Evolutionary conservation across 2,329 filamentous ascomycete species (phyloP), one percentile per base, ranked within the genome.

Genomic region (Penicillium oxalicum): DNA sequence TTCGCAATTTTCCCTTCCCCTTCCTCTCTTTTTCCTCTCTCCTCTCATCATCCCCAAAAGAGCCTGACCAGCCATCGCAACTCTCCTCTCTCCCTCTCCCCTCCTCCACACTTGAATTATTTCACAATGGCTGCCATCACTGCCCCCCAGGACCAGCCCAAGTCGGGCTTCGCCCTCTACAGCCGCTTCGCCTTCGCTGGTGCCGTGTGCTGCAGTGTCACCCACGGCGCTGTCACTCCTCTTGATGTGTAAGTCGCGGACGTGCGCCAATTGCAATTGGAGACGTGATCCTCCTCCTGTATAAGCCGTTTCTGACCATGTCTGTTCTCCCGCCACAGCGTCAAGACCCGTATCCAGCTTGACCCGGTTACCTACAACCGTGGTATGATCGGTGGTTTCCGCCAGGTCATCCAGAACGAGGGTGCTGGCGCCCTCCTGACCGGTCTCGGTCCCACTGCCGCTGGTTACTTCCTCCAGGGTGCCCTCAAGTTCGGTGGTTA

Each of bases 121-220:
- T 54, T 50, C 60, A 64, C 54, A 59, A 74, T 74, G 71, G 63
- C 70, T 51, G 59, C 70, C 47, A 62, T 69, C 52, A 60, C 74
- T 40, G 65, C 70, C 53, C 71, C 74, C 32, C 47, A 78, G 76
- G 51, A 35, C 24, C 18, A 25, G 27, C 40, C 40, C 42, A 36
- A 82, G 58, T 77, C 71, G 61, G 82, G 84, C 55, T 41, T 90
- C 61, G 77, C 72, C 52, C 88, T 98, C 65, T 97, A 97, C 25
- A 24, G 39, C 40, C 44, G 44, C 76, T 96, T 96, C 79, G 91
- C 93, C 76, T 87, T 98, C 67, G 91, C 93, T 66, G 93, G 93
- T 77, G 93, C 93, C 65, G 78, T 97, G 80, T 96, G 93, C 85
- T 98, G 93, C 77, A 93, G 91, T 65, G 78, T 97, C 77, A 98